Conservation (phyloP, 2,329 filamentous ascomycete genomes). For the Zymoseptoria ardabiliae region DNA sequence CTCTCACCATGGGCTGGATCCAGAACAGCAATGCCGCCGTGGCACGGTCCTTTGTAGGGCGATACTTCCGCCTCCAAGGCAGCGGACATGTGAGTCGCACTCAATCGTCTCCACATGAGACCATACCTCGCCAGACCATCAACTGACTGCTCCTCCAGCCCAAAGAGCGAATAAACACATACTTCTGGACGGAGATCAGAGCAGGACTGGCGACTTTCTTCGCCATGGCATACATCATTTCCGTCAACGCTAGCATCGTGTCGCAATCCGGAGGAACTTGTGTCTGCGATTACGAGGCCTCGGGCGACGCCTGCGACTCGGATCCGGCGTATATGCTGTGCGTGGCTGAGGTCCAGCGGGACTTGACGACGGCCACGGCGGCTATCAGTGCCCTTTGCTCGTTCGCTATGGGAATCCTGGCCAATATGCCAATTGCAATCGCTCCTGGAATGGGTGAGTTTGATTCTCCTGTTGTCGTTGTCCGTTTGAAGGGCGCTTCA, state of each 20-base stretch:
- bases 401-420: conserved; percentile 77
- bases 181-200: conserved; percentile 77
- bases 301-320: conserved; percentile 46
- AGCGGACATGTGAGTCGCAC: conserved; percentile 66
- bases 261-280: conserved; percentile 68
- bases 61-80: conserved; percentile 73
- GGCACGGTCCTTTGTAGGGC: conserved; percentile 58
- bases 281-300: conserved; percentile 52
- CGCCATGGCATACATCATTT: conserved; percentile 73
- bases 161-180: conserved; percentile 63
- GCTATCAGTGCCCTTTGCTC: conserved; percentile 71
- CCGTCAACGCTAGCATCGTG: conserved; percentile 57
- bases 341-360: conserved; percentile 57
- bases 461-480: too few species aligned
- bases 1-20: conserved; percentile 14
- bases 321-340: conserved; percentile 60
- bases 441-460: conserved; percentile 59
- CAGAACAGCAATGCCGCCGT: conserved; percentile 38
- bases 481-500: too few species aligned
- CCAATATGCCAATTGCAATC: conserved; percentile 70
- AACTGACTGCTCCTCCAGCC: conserved; percentile 40
- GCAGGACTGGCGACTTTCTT: conserved; percentile 67
- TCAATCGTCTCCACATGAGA: too few species aligned
- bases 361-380: conserved; percentile 77
- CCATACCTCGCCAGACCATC: not conserved